These are phyloP conservation scores for Singerocomus rubriflavus DNA, from an alignment of 1,284 basidiomycete genomes.

Conservation along the genomic window DNA sequence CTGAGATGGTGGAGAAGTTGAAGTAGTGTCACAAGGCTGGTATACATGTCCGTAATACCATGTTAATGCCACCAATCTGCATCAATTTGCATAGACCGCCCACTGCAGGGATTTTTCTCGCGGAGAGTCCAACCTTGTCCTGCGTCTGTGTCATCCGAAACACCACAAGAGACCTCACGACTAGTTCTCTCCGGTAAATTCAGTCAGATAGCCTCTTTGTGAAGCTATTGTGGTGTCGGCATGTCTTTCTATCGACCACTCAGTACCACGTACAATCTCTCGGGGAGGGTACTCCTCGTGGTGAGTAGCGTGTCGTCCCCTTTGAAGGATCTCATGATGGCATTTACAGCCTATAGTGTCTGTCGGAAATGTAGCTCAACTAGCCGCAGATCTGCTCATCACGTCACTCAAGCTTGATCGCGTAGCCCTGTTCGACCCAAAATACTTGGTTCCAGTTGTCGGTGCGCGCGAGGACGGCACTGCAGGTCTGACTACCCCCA, in stretches of 20 bases:
- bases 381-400: constrained; percentile 72
- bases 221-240: too few species aligned
- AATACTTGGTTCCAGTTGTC: constrained; percentile 63
- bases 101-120: constrained; percentile 32
- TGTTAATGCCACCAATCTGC: not conserved
- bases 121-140: constrained; percentile 45
- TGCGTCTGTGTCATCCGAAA: constrained; percentile 44
- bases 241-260: constrained; percentile 42
- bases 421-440: constrained; percentile 60
- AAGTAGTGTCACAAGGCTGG: constrained; percentile 43
- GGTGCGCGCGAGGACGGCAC: constrained; percentile 60
- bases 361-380: constrained; percentile 74
- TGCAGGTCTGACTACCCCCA: constrained; percentile 62
- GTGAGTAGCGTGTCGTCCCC: constrained; percentile 33
- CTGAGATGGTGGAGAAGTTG: constrained; percentile 83
- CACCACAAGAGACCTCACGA: constrained; percentile 38
- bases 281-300: constrained; percentile 49
- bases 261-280: constrained; percentile 31
- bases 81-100: not conserved
- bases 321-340: constrained; percentile 5
- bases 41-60: not conserved
- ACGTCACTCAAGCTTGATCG: constrained; percentile 56
- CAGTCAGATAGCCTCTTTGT: too few species aligned
- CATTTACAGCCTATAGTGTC: constrained; percentile 70
- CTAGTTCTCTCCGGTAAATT: fast-evolving